A percentile compares a stretch with the other conserved stretches of the same genome.
Evolutionary conservation across 768 basidiomycete genomes (phyloP).

Genomic region (Kwoniella dendrophila): DNA sequence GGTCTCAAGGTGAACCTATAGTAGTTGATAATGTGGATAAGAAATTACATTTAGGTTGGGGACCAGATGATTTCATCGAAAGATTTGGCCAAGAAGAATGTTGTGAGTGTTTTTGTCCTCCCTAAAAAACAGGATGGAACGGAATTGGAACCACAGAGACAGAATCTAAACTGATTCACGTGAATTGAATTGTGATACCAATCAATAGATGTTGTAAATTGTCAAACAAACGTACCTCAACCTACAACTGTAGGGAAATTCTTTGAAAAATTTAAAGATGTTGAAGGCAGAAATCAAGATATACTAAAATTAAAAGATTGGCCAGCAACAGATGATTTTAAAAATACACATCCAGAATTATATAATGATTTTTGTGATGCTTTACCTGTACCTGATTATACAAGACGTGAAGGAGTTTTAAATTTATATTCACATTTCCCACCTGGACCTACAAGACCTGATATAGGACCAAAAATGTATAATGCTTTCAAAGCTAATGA

Average conservation of each 20-base stretch:
- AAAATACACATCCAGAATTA: constrained; percentile 75
- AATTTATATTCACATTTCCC: constrained; percentile 78
- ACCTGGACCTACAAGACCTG: constrained; percentile 35
- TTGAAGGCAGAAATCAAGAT: constrained; percentile 59
- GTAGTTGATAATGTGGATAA: constrained; percentile 70
- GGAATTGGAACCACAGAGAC: too few species aligned
- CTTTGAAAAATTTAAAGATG: constrained; percentile 74
- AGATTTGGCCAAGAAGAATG: constrained; percentile 54
- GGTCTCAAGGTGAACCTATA: constrained; percentile 74
- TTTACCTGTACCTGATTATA: constrained; percentile 85
- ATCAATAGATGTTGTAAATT: constrained; percentile 71
- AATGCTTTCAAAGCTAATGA: constrained; percentile 66
- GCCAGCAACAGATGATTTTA: constrained; percentile 86
- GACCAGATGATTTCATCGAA: constrained; percentile 75
- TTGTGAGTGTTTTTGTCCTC: too few species aligned
- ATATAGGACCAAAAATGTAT: constrained; percentile 86
- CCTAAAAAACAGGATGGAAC: too few species aligned
- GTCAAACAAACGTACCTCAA: constrained; percentile 70
- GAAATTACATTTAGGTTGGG: constrained; percentile 74
- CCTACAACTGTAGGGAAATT: constrained; percentile 73
- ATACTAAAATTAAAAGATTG: constrained; percentile 88
- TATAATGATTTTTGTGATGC: constrained; percentile 81
- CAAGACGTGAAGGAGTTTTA: constrained; percentile 82
- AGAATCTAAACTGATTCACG: too few species aligned
- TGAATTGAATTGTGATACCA: constrained; percentile 61